Percentiles rank a stretch among this genome's conserved stretches.
These are phyloP conservation scores for Oxytropis ochrocephala DNA, from an alignment of 306 rosid species.

Conservation along the genomic window DNA sequence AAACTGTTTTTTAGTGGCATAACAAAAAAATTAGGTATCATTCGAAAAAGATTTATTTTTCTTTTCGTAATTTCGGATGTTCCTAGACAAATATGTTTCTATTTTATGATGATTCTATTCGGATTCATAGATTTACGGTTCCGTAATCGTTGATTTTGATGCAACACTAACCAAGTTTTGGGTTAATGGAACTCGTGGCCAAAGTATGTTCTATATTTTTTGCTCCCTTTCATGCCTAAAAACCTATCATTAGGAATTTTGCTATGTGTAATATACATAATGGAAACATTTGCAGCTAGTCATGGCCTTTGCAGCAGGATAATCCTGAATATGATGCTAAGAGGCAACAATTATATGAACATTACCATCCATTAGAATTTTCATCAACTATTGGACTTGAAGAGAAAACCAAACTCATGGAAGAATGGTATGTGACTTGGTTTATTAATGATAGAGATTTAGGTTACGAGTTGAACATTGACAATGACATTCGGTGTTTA, in stretches of 20 bases:
- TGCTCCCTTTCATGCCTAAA: no score
- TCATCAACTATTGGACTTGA: constrained; percentile 59
- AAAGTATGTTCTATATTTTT: no score
- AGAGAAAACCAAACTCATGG: constrained; percentile 89
- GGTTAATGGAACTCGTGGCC: constrained; percentile 77
- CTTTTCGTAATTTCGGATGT: not conserved
- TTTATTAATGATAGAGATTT: constrained; percentile 11
- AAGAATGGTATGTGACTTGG: constrained; percentile 65
- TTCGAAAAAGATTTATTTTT: not conserved
- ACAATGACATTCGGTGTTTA: no score
- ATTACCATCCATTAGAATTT: constrained; percentile 87
- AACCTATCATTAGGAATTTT: no score
- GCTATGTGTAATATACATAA: no score
- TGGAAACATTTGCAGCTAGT: no score
- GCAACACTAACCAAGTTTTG: constrained; percentile 67
- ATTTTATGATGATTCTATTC: constrained; percentile 14
- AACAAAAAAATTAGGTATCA: not conserved
- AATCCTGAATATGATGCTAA: no score
- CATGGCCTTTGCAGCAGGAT: no score
- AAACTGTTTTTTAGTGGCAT: no score
- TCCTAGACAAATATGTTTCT: not conserved
- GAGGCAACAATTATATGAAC: constrained; percentile 54
- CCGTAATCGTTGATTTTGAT: constrained; percentile 89
- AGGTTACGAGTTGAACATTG: not conserved
- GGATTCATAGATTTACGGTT: constrained; percentile 11